Evolutionary conservation across 768 basidiomycete genomes (phyloP), one percentile per base, ranked within the genome.

Genomic region (Rhodosporidiobolus sp.): DNA sequence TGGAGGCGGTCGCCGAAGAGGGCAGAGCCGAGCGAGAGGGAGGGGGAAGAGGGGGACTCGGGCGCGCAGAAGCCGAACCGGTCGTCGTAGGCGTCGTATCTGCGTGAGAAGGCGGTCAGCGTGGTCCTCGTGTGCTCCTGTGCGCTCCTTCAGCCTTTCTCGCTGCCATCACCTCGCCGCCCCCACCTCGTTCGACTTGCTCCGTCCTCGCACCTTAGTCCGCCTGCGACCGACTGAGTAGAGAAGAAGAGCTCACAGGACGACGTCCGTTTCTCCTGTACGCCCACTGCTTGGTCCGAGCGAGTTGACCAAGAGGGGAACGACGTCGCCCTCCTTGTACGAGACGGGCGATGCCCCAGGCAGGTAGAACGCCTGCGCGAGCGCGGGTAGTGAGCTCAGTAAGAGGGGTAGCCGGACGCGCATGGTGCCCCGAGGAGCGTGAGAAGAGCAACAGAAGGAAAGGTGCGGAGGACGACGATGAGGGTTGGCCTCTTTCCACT

Each of bases 1-100:
- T 93, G 91, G 77, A 98, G 92, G 74, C 95, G 86, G 83, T 97
- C 95, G 24, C 95, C 95, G 76, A 96, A 96, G n/a, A 98, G 83
- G 77, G 97, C 94, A 26, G 91, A 91, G 11, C 95, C 95, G 35
- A 97, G 79, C 88, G 88, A 76, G 86, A 79, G 86, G 81, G 85
- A 17, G 7, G 50, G 38, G 7, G 45, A 54, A 26, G 28, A 26
- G 30, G n/a, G 55, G 9, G n/a, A 19, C 7, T 30, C 10, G 14
- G 95, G 95, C 69, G 86, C 79, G 79, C 95, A 98, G 81, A 97
- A 96, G 72, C 87, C 88, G 73, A 97, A 90, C 64, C 85, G 84
- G 4, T 89, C 86, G 78, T 94, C 87, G 81, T 97, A 98, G 82
- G 95, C 97, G 81, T 98, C 95, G 80, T 95, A 77, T 12, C 67